A percentile compares a stretch with the other conserved stretches of the same genome.
phyloP scores from a whole-genome alignment of 768 basidiomycete species.

The Galerina marginata region DNA sequence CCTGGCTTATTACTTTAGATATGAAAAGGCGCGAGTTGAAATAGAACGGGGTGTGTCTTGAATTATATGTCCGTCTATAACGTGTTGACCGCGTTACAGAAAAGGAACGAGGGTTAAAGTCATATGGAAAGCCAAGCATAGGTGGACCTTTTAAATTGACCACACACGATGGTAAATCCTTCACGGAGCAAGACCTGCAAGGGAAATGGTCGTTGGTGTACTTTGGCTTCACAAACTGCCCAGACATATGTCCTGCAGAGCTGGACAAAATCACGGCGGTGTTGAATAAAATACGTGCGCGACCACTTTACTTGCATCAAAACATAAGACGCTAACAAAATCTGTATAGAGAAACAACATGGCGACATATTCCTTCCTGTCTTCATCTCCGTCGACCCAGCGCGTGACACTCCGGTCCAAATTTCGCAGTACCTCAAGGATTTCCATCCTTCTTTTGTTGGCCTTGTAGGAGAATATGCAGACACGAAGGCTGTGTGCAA shows the following conservation, averaged over 20 bases:
- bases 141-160: constrained; percentile 89
- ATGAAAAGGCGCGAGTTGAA: constrained; percentile 80
- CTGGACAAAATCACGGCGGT: constrained; percentile 91
- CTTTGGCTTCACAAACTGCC: constrained; percentile 99
- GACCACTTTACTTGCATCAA: constrained; percentile 1
- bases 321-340: not conserved
- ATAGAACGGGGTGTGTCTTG: constrained; percentile 74
- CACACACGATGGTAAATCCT: constrained; percentile 67
- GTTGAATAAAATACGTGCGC: constrained; percentile 73
- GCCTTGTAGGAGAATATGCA: constrained; percentile 84
- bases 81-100: constrained; percentile 46
- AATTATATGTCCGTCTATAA: not conserved
- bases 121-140: constrained; percentile 84
- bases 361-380: constrained; percentile 83
- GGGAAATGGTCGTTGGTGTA: constrained; percentile 94
- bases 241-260: constrained; percentile 98
- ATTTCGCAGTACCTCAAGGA: constrained; percentile 75
- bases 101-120: constrained; percentile 72
- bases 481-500: constrained; percentile 89
- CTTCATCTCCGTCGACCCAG: constrained; percentile 97
- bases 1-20: constrained; percentile 86
- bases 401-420: constrained; percentile 74
- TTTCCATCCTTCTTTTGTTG: constrained; percentile 90
- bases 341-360: constrained; percentile 64
- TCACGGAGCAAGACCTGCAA: constrained; percentile 82